Percentiles rank a stretch among this genome's conserved stretches.
Conservation (phyloP, 2,329 filamentous ascomycete species). For the Talaromyces sp. region DNA sequence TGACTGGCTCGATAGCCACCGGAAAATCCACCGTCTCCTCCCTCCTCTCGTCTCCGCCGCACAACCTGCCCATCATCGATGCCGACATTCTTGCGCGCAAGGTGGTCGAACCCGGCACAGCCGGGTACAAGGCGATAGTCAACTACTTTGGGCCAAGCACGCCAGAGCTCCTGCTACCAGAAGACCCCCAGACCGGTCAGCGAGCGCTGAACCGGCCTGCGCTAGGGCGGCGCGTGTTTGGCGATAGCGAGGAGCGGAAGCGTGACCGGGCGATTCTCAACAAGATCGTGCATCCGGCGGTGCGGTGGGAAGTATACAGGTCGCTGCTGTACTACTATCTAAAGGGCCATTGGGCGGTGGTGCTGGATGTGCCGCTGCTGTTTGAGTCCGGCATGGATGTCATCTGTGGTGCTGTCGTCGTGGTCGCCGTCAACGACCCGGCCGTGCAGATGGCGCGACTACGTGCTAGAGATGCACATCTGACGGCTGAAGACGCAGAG, state of each 20-base stretch:
- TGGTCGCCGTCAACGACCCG: conserved; percentile 78
- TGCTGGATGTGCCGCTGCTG: conserved; percentile 85
- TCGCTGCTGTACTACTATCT: conserved; percentile 68
- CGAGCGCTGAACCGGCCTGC: conserved; percentile 79
- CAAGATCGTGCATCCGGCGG: conserved; percentile 85
- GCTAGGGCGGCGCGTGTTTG: conserved; percentile 81
- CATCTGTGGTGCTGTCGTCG: conserved; percentile 77
- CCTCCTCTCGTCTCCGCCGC: conserved; percentile 71
- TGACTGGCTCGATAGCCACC: conserved; percentile 95
- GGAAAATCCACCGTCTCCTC: conserved; percentile 94
- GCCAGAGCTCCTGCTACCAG: conserved; percentile 72
- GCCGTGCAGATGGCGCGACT: conserved; percentile 77
- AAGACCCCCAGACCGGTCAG: conserved; percentile 47
- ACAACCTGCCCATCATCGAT: conserved; percentile 86
- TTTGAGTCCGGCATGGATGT: conserved; percentile 85
- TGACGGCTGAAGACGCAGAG: conserved; percentile 79
- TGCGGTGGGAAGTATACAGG: conserved; percentile 75
- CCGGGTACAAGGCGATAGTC: conserved; percentile 78
- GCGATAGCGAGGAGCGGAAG: conserved; percentile 63
- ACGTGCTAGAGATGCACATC: conserved; percentile 66
- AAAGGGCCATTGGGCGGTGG: conserved; percentile 75
- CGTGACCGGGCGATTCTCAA: conserved; percentile 75
- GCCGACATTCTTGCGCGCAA: conserved; percentile 87
- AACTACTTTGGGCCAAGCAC: conserved; percentile 74
- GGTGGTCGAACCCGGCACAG: conserved; percentile 87